A percentile compares a stretch with the other conserved stretches of the same genome.
These are phyloP conservation scores for Phoma herbarum DNA, from an alignment of 2,329 filamentous ascomycete species.

Conservation along the genomic window DNA sequence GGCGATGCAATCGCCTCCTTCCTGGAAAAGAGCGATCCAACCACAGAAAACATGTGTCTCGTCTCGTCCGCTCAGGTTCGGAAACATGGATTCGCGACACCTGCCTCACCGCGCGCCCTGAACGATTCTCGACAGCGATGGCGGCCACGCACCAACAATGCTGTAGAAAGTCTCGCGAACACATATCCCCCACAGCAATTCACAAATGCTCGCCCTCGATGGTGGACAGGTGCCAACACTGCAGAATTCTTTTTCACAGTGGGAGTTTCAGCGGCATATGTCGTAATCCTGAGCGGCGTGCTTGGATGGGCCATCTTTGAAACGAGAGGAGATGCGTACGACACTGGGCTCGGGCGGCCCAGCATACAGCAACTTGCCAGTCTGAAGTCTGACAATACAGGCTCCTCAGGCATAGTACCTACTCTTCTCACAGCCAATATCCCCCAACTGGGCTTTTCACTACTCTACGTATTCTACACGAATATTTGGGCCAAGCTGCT, in stretches of 20 bases:
- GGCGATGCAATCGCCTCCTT: slow-evolving; percentile 43
- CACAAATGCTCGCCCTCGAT: slow-evolving; percentile 20
- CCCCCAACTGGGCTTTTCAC: slow-evolving; percentile 57
- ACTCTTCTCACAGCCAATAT: slow-evolving; percentile 54
- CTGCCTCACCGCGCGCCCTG: slow-evolving; percentile 1
- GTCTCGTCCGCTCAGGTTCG: slow-evolving; percentile 24
- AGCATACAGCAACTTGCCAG: slow-evolving; percentile 27
- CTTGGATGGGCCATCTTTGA: slow-evolving; percentile 19
- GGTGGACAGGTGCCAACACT: slow-evolving; percentile 24
- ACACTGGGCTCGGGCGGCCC: slow-evolving; percentile 17
- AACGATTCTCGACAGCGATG: slow-evolving; percentile 18
- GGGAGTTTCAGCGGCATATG: slow-evolving; percentile 20
- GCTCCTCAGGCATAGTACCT: slow-evolving; percentile 24
- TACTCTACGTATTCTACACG: slow-evolving; percentile 58
- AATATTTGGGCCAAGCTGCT: slow-evolving; percentile 48
- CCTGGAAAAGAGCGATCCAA: slow-evolving; percentile 30
- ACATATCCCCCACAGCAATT: slow-evolving; percentile 16
- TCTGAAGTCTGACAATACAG: slow-evolving; percentile 15
- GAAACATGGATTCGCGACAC: slow-evolving; percentile 15
- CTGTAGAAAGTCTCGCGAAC: background rate
- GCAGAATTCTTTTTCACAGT: slow-evolving; percentile 24
- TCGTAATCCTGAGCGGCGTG: slow-evolving; percentile 9
- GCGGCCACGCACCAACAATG: background rate
- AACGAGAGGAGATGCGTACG: slow-evolving; percentile 19
- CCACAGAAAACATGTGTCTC: slow-evolving; percentile 31